phyloP scores from a whole-genome alignment of 176 grass and related monocot species.

The Eleusine indica region DNA sequence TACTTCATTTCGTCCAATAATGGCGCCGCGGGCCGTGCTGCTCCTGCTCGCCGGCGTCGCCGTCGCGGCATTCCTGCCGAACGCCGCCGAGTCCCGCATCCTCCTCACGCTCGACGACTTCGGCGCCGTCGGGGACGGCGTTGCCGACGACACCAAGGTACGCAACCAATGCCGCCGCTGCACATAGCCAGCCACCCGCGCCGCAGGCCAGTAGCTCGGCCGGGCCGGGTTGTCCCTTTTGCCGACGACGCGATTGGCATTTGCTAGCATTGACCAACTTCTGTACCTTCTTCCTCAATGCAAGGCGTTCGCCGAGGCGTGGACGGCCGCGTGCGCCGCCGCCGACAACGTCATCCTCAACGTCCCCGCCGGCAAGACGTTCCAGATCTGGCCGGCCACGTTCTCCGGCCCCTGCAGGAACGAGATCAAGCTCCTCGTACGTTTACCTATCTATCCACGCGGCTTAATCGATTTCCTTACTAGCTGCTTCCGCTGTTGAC shows the following conservation, averaged over 20 bases:
- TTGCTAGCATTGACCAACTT: not conserved
- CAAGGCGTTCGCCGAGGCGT: conserved; percentile 68
- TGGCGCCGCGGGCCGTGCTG: not conserved
- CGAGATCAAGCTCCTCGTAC: conserved; percentile 56
- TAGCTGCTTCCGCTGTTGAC: not conserved
- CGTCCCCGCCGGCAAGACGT: conserved; percentile 58
- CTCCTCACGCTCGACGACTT: conserved; percentile 64
- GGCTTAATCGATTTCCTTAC: not conserved
- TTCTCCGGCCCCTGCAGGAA: conserved; percentile 58
- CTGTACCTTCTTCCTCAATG: conserved; percentile 24
- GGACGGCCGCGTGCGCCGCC: conserved; percentile 56
- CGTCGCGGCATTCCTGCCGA: not conserved
- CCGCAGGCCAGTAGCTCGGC: not conserved
- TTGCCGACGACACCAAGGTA: conserved; percentile 62
- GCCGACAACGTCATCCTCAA: conserved; percentile 33
- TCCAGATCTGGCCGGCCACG: conserved; percentile 53
- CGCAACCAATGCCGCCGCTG: not conserved
- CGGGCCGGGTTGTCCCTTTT: not conserved
- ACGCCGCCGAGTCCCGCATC: conserved; percentile 22
- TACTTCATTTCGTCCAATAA: not conserved
- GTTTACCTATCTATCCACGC: not conserved
- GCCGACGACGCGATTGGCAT: not conserved
- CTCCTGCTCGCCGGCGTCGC: conserved; percentile 23
- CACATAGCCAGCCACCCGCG: not conserved
- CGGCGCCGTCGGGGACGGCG: conserved; percentile 69